Evolutionary conservation across 345 rosid genomes (phyloP).

Genomic region (Eucalyptus curtisii): DNA sequence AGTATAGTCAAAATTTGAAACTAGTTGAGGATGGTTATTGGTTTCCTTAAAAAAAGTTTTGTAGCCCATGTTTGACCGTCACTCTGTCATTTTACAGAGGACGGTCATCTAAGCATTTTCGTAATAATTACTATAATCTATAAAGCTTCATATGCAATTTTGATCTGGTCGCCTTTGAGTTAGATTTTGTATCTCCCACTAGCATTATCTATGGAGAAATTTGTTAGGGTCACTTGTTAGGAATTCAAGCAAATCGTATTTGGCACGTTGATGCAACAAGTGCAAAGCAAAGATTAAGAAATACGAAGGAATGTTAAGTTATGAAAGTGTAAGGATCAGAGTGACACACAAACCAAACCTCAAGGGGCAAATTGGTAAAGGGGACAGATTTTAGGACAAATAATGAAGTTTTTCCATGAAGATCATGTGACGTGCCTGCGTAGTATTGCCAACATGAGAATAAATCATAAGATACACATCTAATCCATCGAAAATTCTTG

Average conservation of each 20-base stretch:
- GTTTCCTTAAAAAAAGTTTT: too few species aligned
- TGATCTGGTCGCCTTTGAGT: not conserved
- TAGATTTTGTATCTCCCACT: not conserved
- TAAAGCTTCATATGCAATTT: not conserved
- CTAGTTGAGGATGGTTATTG: too few species aligned
- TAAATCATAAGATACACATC: not conserved
- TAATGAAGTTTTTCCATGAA: not conserved
- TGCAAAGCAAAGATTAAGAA: not conserved
- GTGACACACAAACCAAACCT: not conserved
- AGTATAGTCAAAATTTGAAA: too few species aligned
- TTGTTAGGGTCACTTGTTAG: not conserved
- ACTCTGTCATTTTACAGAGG: too few species aligned
- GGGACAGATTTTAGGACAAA: not conserved
- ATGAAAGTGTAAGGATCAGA: not conserved
- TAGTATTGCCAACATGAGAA: not conserved
- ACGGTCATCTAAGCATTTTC: too few species aligned
- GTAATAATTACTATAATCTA: not conserved
- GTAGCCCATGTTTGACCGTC: too few species aligned
- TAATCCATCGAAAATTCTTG: not conserved
- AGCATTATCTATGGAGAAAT: not conserved
- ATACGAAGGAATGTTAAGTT: not conserved
- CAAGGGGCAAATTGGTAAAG: not conserved
- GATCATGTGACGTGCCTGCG: not conserved
- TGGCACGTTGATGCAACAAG: not conserved
- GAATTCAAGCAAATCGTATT: not conserved